Evolutionary conservation across 2,329 filamentous ascomycete species (phyloP).

Genomic region (Pseudogymnoascus sp.): DNA sequence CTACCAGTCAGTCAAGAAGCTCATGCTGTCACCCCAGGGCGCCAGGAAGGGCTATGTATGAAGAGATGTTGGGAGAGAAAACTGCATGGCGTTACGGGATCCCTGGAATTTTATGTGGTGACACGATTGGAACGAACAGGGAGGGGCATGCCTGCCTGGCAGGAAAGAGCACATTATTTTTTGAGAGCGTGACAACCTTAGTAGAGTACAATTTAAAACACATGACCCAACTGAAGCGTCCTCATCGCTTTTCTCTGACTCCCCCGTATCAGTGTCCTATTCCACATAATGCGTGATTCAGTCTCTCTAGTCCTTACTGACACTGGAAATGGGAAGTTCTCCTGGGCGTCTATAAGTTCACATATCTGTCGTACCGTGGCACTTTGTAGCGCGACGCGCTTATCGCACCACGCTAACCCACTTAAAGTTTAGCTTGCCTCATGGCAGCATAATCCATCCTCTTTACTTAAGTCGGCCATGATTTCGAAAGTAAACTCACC

Average conservation of each 20-base stretch:
- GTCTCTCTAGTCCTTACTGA: neutral
- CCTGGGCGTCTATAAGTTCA: neutral
- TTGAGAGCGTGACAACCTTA: neutral
- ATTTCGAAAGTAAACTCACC: constrained; percentile 2
- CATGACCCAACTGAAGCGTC: neutral
- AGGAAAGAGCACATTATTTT: neutral
- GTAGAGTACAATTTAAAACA: constrained; percentile 6
- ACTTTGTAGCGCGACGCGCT: constrained; percentile 5
- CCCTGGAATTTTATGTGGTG: constrained; percentile 19
- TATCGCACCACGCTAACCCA: neutral
- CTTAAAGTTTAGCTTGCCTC: neutral
- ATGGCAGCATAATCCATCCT: constrained; percentile 8
- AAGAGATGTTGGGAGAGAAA: constrained; percentile 25
- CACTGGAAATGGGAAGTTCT: neutral
- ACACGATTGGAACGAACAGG: constrained; percentile 9
- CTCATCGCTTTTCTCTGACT: neutral
- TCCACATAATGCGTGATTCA: neutral
- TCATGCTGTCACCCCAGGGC: constrained; percentile 36
- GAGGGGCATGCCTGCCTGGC: neutral
- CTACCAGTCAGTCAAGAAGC: constrained; percentile 16
- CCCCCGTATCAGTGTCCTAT: neutral
- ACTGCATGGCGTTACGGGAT: constrained; percentile 17
- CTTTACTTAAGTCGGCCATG: neutral
- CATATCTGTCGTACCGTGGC: neutral
- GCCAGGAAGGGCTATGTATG: constrained; percentile 64